Conservation (phyloP, 129 eudicot species). For the Solidago caesia region DNA sequence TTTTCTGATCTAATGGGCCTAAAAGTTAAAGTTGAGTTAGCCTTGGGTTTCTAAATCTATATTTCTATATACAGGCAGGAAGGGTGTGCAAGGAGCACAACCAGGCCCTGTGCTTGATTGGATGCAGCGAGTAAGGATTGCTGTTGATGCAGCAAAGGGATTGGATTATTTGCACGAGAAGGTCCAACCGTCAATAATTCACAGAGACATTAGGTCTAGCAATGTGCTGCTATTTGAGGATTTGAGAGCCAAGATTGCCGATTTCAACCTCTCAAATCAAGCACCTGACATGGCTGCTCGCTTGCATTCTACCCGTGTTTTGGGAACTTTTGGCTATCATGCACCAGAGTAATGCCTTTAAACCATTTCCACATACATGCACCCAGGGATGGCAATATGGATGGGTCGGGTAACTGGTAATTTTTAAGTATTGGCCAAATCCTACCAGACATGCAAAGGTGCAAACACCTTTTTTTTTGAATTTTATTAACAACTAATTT, state of each 20-base stretch:
- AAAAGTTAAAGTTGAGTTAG: not conserved
- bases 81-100: constrained; percentile 98
- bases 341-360: constrained; percentile 76
- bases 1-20: not conserved
- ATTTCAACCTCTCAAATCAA: constrained; percentile 89
- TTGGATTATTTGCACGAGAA: constrained; percentile 93
- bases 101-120: constrained; percentile 97
- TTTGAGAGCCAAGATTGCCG: constrained; percentile 84
- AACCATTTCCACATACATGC: not conserved
- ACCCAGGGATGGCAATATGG: not conserved
- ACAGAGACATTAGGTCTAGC: constrained; percentile 94
- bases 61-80: constrained; percentile 54
- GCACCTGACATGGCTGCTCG: constrained; percentile 99
- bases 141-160: constrained; percentile 96
- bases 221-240: constrained; percentile 88
- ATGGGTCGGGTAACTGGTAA: not conserved
- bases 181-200: constrained; percentile 78
- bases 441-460: too few relatives aligned
- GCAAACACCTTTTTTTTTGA: too few relatives aligned
- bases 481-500: too few relatives aligned
- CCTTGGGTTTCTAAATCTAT: constrained; percentile 1
- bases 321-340: constrained; percentile 94
- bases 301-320: constrained; percentile 91
- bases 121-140: constrained; percentile 89
- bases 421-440: too few relatives aligned